Conservation (phyloP, 495 filamentous ascomycete species). For the Penicillium alfredii region DNA sequence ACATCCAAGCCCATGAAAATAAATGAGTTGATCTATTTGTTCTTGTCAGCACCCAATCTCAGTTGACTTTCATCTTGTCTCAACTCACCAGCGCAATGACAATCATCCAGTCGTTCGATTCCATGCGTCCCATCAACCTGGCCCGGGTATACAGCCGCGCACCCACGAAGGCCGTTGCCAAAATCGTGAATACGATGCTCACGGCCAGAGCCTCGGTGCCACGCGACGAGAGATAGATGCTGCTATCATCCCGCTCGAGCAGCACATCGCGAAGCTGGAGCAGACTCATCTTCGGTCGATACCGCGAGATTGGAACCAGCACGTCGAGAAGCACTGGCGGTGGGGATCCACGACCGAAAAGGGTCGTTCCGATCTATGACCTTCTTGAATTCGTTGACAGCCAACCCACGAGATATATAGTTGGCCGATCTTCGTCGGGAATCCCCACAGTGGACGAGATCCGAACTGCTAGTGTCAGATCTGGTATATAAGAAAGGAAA, state of each 20-base stretch:
- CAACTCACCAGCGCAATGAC: slow-evolving; percentile 32
- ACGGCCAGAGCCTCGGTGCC: slow-evolving; percentile 27
- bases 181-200: slow-evolving; percentile 33
- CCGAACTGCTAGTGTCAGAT: neutral
- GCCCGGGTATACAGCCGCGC: slow-evolving; percentile 36
- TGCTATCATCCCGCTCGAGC: slow-evolving; percentile 12
- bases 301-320: neutral
- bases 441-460: no score
- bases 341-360: neutral
- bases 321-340: neutral
- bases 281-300: slow-evolving; percentile 12
- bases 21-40: slow-evolving; percentile 28
- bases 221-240: slow-evolving; percentile 18
- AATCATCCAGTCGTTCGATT: slow-evolving; percentile 42
- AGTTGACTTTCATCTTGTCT: neutral
- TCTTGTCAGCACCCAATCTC: neutral
- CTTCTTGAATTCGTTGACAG: no score
- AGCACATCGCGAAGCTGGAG: slow-evolving; percentile 11
- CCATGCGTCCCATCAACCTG: slow-evolving; percentile 31
- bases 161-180: slow-evolving; percentile 32
- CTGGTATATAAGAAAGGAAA: no score
- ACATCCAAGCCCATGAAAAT: slow-evolving; percentile 39
- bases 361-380: slow-evolving; percentile 1
- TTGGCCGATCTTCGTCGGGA: no score
- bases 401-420: neutral